Evolutionary conservation across 1,284 basidiomycete species (phyloP).

Genomic region (Ustilago loliicola): DNA sequence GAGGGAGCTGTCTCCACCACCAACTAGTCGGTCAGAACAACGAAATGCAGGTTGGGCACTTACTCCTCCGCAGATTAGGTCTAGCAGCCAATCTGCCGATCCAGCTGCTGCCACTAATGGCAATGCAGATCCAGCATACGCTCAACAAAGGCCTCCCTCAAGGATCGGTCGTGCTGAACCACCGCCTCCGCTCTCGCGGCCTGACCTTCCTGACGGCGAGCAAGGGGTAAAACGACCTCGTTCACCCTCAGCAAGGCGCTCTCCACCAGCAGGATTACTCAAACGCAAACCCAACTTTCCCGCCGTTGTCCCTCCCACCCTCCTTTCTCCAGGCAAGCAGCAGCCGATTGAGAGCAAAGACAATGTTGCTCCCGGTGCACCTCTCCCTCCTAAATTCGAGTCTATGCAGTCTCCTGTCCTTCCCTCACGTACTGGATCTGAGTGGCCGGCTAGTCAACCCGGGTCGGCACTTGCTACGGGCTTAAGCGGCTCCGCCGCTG

Average conservation of each 20-base stretch:
- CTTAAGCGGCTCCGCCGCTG: not conserved
- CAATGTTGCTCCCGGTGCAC: slow-evolving; percentile 37
- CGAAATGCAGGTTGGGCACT: slow-evolving; percentile 30
- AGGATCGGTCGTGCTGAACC: slow-evolving; percentile 37
- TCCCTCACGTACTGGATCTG: slow-evolving; percentile 9
- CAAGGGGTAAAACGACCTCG: slow-evolving; percentile 25
- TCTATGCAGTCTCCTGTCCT: slow-evolving; percentile 2
- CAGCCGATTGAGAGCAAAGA: slow-evolving; percentile 2
- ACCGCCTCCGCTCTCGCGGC: slow-evolving; percentile 22
- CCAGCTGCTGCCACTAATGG: slow-evolving; percentile 9
- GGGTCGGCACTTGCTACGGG: slow-evolving; percentile 16
- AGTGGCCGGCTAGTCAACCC: slow-evolving; percentile 12
- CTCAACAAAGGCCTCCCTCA: slow-evolving; percentile 23
- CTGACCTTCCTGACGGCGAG: slow-evolving; percentile 5
- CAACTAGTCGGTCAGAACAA: slow-evolving; percentile 1
- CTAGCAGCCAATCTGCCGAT: not conserved
- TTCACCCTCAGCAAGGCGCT: slow-evolving; percentile 19
- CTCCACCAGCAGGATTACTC: slow-evolving; percentile 45
- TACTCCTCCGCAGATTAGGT: slow-evolving; percentile 19
- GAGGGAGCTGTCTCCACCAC: slow-evolving; percentile 20
- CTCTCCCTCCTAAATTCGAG: slow-evolving; percentile 23
- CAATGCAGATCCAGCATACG: too few species aligned
- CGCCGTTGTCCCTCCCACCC: slow-evolving; percentile 30
- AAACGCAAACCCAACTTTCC: slow-evolving; percentile 50
- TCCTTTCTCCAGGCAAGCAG: slow-evolving; percentile 7